phyloP scores from a whole-genome alignment of 1,139 yeast species.

The Debaryomyces subglobosus region DNA sequence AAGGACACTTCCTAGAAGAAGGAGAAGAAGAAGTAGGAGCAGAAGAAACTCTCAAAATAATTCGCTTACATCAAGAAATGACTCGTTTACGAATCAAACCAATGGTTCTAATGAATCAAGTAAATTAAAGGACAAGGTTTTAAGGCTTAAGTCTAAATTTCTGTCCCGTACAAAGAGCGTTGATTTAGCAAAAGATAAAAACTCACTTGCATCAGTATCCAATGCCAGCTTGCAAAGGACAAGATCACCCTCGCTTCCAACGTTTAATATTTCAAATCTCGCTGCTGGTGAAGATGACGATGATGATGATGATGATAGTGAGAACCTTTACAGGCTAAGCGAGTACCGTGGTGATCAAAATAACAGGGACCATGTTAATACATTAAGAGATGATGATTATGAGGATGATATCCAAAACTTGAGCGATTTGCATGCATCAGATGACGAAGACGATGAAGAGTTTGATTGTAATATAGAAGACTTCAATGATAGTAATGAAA shows the following conservation, averaged over 20 bases:
- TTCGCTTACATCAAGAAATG: not conserved
- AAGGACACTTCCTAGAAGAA: conserved; percentile 73
- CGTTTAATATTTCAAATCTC: not conserved
- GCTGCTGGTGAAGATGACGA: conserved; percentile 10
- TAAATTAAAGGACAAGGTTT: conserved; percentile 24
- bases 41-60: conserved; percentile 9
- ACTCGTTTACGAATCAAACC: conserved; percentile 17
- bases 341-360: not conserved
- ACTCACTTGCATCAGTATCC: not conserved
- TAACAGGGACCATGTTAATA: not conserved
- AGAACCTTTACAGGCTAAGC: not conserved
- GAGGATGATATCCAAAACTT: conserved; percentile 35
- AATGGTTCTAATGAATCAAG: conserved; percentile 15
- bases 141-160: conserved; percentile 24
- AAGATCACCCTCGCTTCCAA: not conserved
- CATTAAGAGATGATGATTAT: conserved; percentile 27
- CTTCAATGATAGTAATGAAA: conserved; percentile 19
- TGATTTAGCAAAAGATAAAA: not conserved
- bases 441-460: conserved; percentile 39
- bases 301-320: conserved; percentile 11
- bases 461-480: conserved; percentile 36
- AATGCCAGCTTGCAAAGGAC: not conserved
- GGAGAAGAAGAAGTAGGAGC: conserved; percentile 34
- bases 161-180: conserved; percentile 2
- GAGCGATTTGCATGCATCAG: conserved; percentile 40